These are phyloP conservation scores for Ascochyta rabiei DNA, from an alignment of 2,329 filamentous ascomycete species.

Conservation along the genomic window DNA sequence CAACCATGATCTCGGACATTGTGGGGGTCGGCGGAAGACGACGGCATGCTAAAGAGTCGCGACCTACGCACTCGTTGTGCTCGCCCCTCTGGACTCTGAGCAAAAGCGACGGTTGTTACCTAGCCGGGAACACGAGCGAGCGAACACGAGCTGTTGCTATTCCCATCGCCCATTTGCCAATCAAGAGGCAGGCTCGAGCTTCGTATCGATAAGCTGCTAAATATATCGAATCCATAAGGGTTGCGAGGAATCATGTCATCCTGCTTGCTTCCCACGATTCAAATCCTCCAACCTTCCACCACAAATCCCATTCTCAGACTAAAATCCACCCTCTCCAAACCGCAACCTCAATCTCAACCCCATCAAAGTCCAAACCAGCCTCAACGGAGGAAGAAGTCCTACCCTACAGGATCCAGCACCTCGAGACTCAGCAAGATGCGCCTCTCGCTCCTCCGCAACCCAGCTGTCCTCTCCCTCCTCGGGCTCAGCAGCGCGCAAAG, in stretches of 20 bases:
- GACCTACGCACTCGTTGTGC: neutral
- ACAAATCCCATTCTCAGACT: slow-evolving; percentile 4
- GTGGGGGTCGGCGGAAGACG: neutral
- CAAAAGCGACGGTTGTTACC: neutral
- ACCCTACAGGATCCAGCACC: neutral
- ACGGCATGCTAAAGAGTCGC: slow-evolving; percentile 6
- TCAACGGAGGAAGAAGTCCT: neutral
- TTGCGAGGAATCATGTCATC: slow-evolving; percentile 2
- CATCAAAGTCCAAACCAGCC: neutral
- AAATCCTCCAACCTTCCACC: slow-evolving; percentile 7
- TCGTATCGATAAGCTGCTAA: slow-evolving; percentile 7
- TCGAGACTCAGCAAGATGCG: slow-evolving; percentile 19
- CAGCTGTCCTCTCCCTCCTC: slow-evolving; percentile 22
- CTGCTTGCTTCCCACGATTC: slow-evolving; percentile 9
- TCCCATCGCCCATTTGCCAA: neutral
- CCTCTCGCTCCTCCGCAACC: slow-evolving; percentile 7
- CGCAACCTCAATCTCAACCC: neutral
- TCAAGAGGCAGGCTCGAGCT: slow-evolving; percentile 3
- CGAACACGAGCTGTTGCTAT: neutral
- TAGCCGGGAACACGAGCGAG: neutral
- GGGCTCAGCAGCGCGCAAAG: slow-evolving; percentile 15
- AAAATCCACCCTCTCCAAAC: neutral
- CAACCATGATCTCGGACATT: slow-evolving; percentile 8
- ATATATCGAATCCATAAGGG: neutral
- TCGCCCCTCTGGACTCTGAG: neutral